Evolutionary conservation across 164 flowering plant species (phyloP).

Genomic region (Paratinospora sagittata): DNA sequence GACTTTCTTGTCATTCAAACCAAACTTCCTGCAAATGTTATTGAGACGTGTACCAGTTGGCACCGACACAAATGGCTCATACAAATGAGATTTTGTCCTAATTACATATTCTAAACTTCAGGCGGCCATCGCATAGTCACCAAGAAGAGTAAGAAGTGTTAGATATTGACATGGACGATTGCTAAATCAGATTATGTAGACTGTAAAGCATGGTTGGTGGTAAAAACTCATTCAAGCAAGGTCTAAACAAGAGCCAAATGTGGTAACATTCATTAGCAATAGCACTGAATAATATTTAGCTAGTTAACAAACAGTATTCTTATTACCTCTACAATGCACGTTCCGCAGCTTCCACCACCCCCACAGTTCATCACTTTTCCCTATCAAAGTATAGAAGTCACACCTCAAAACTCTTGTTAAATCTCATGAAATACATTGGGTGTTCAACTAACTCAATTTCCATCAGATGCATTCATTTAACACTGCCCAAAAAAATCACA

Average conservation of each 20-base stretch:
- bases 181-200: too few relatives aligned
- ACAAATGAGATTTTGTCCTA: neutral
- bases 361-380: conserved; percentile 99
- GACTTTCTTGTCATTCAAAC: too few relatives aligned
- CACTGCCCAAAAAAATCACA: neutral
- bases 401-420: neutral
- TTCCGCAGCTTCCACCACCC: conserved; percentile 97
- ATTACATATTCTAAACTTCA: neutral
- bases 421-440: neutral
- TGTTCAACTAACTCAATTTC: neutral
- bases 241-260: too few relatives aligned
- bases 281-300: too few relatives aligned
- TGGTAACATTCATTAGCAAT: too few relatives aligned
- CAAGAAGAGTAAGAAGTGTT: neutral
- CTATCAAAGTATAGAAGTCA: conserved; percentile 23
- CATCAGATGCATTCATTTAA: neutral
- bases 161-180: too few relatives aligned
- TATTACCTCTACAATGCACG: conserved; percentile 93
- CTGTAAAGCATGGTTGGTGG: too few relatives aligned
- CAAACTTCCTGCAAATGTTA: too few relatives aligned
- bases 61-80: neutral
- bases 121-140: neutral
- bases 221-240: too few relatives aligned
- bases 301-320: neutral
- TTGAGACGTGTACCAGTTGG: too few relatives aligned